Evolutionary conservation across 2,329 filamentous ascomycete species (phyloP).

Genomic region (Calonectria pauciramosa): DNA sequence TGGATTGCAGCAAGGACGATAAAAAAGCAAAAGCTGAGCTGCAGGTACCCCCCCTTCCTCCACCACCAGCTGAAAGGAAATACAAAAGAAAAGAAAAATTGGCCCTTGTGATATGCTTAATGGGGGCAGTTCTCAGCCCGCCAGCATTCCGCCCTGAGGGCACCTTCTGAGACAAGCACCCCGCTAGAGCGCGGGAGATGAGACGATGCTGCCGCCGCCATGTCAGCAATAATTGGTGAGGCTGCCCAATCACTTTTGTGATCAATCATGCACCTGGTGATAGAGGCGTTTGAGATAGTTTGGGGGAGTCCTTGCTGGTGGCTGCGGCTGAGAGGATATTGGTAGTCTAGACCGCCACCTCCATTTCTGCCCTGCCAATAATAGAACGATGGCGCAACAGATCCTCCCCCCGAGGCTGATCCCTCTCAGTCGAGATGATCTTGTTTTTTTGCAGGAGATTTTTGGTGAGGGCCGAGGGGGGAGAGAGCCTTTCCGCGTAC

Average conservation of each 20-base stretch:
- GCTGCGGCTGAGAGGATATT: neutral
- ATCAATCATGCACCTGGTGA: neutral
- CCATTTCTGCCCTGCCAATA: neutral
- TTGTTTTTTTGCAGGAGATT: neutral
- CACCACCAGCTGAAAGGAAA: neutral
- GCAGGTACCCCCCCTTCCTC: neutral
- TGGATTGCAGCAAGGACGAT: neutral
- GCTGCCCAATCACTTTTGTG: neutral
- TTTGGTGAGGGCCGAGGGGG: no score
- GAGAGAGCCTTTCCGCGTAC: neutral
- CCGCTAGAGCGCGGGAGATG: neutral
- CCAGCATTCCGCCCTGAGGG: neutral
- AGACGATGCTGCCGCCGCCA: neutral
- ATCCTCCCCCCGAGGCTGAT: neutral
- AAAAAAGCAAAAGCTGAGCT: neutral
- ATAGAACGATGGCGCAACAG: neutral
- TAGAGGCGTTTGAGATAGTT: conserved; percentile 4
- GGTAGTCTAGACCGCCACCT: neutral
- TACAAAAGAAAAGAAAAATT: neutral
- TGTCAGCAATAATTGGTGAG: neutral
- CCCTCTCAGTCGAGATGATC: neutral
- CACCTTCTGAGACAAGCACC: neutral
- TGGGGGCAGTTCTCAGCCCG: neutral
- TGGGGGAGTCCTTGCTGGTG: neutral
- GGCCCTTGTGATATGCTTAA: neutral